Evolutionary conservation across 192 early-diverging fungal species (phyloP).

Genomic region (Backusella mclennaniae): DNA sequence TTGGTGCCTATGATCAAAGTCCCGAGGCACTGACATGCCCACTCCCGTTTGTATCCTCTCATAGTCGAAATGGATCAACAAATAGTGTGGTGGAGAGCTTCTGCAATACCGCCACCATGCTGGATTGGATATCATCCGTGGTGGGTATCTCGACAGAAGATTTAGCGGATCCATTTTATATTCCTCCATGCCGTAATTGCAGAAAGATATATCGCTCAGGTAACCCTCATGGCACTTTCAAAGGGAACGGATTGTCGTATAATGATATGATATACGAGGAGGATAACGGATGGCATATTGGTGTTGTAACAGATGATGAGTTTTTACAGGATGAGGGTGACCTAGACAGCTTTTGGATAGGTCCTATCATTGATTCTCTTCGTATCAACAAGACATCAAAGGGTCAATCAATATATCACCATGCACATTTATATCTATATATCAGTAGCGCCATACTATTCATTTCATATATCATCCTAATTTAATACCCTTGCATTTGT

Average conservation of each 20-base stretch:
- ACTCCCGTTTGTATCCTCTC: background rate
- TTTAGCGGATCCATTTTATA: conserved; percentile 10
- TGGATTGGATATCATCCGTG: conserved; percentile 13
- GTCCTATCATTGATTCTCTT: background rate
- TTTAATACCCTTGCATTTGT: background rate
- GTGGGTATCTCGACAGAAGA: background rate
- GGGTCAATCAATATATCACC: background rate
- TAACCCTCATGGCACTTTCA: background rate
- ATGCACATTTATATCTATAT: background rate
- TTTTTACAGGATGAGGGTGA: background rate
- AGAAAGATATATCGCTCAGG: background rate
- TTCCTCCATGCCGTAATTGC: background rate
- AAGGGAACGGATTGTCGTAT: background rate
- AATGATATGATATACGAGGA: background rate
- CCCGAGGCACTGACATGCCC: conserved; percentile 16
- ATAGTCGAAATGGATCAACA: background rate
- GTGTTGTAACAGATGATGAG: background rate
- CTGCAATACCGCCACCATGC: background rate
- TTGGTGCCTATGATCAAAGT: conserved; percentile 18
- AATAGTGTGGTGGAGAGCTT: conserved; percentile 10
- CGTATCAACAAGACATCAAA: background rate
- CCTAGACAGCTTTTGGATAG: background rate
- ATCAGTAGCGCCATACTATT: background rate
- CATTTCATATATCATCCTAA: conserved; percentile 6
- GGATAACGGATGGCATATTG: background rate